Base-by-base conservation (phyloP, 495 filamentous ascomycete genomes). In the Apiosordaria backusii region DNA sequence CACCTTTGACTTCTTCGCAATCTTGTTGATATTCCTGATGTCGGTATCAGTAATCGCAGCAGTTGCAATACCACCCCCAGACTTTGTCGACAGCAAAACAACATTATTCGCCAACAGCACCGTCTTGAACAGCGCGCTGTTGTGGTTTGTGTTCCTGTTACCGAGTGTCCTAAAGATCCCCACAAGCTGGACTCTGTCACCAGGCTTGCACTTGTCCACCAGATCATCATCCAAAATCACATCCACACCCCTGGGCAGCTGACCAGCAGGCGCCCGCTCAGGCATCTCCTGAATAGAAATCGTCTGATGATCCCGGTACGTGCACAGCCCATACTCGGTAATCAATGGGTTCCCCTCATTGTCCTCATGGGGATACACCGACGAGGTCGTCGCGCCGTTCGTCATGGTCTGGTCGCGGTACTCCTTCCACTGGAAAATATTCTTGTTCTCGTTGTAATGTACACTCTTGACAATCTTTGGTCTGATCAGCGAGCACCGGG, bases 271-370 rank as follows among this genome's bases (percentile, higher is more conserved):
- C 24, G 95, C 95, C 71, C 95, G 84, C 76, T 99, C 95, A 16
- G 95, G 95, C 95, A 99, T 99, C 83, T 99, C 95, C 82, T 99
- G 95, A 72, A 99, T 97, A 0, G 95, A 98, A 58, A 99, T 92
- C 19, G 92, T 93, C 75, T 99, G 95, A 76, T 99, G 96, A 75
- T 99, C 95, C 74, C 94, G 86, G 76, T 97, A 99, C 21, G 89
- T 95, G 76, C 88, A 95, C 77, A 96, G 92, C 9, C 95, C 95
- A 77, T 97, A 98, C 74, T 99, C 96, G 50, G 96, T 98, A 69
- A 90, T 87, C 18, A 99, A 84, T 74, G 85, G 85, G 62, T 87
- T 88, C 35, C 86, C 85, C 10, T 97, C 88, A 13, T 95, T 92
- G 77, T 99, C 95, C 74, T 97, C 92, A 63, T 91, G 92, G 16